Base-by-base conservation (phyloP, 371 early-diverging fungal genomes). In the Rhizopus stolonifer region DNA sequence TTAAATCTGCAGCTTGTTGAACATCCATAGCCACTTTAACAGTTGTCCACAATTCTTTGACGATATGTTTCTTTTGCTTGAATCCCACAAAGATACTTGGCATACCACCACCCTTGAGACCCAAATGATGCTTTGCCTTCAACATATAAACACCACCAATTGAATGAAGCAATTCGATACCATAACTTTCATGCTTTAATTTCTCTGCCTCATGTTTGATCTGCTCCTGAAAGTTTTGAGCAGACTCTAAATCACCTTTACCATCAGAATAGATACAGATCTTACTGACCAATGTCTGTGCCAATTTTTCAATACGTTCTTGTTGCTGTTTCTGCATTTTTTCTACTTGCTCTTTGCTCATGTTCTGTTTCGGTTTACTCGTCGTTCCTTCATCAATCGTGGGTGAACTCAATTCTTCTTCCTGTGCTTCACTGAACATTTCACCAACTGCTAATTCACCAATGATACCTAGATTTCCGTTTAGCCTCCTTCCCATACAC, bases 21-120 rank as follows among this genome's bases (percentile, higher is more conserved):
- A 95, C 80, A 64, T 96, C 95, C 74, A 93, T 82, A 0, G 96
- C 95, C 8, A 93, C 88, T 58, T 87, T 86, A 24, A 96, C 76
- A 15, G 93, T 94, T 10, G 91, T 86, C 61, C 91, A 91, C 2
- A 95, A 86, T 52, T 93, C 94, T 19, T 84, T 81, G 49, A 96
- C 72, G 90, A 63, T 87, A 60, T 94, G 93, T 6, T 87, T 85
- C 63, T 88, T 89, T 61, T 92, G 91, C 49, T 83, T 81, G 14
- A 86, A 65, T 13, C 79, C 77, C 31, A 82, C 77, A 56, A 80
- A 81, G 54, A 87, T 74, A 49, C 84, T 72, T 13, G 86, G 84
- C 67, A 91, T 69, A 15, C 74, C 79, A 9, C 79, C 79, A 42
- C 42, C 42, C 15, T 42, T 72, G 11, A 78, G 61, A 52, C 87